Evolutionary conservation across 1,284 basidiomycete species (phyloP).

Genomic region (Ustilago cynodontis): DNA sequence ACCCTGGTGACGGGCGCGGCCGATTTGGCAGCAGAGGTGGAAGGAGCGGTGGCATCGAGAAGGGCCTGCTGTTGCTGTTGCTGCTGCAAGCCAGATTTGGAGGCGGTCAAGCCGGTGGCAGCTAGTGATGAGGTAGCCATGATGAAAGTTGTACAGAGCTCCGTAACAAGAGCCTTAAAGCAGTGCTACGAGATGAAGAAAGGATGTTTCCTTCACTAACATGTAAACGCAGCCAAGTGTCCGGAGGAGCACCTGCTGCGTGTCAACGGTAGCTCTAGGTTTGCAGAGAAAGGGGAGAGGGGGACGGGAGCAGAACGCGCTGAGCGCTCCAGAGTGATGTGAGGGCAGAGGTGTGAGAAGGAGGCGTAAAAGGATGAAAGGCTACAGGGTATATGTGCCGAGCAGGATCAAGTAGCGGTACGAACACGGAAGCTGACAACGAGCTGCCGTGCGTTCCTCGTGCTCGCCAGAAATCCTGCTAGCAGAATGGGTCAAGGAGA

Average conservation of each 20-base stretch:
- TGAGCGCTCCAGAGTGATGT: background rate
- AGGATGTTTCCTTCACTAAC: background rate
- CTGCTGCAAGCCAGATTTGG: slow-evolving; percentile 41
- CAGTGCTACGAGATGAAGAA: background rate
- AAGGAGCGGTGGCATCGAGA: slow-evolving; percentile 35
- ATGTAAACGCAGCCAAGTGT: background rate
- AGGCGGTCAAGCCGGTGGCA: slow-evolving; percentile 51
- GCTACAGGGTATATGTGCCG: slow-evolving; percentile 5
- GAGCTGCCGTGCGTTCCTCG: background rate
- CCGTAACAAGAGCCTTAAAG: too few species aligned
- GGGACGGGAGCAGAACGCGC: slow-evolving; percentile 1
- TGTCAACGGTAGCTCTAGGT: background rate
- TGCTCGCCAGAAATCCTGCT: background rate
- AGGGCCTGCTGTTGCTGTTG: slow-evolving; percentile 52
- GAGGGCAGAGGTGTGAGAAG: background rate
- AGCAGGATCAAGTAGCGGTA: background rate
- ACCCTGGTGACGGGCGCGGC: slow-evolving; percentile 53
- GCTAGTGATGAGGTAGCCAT: slow-evolving; percentile 49
- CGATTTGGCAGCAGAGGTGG: slow-evolving; percentile 36
- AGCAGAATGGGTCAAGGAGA: background rate
- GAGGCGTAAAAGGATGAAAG: background rate
- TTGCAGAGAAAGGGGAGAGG: background rate
- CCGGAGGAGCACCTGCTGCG: slow-evolving; percentile 3
- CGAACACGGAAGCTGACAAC: background rate
- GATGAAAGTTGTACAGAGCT: slow-evolving; percentile 1